Evolutionary conservation across 2,329 filamentous ascomycete species (phyloP), one percentile per base, ranked within the genome.

Genomic region (Xylaria sp.): DNA sequence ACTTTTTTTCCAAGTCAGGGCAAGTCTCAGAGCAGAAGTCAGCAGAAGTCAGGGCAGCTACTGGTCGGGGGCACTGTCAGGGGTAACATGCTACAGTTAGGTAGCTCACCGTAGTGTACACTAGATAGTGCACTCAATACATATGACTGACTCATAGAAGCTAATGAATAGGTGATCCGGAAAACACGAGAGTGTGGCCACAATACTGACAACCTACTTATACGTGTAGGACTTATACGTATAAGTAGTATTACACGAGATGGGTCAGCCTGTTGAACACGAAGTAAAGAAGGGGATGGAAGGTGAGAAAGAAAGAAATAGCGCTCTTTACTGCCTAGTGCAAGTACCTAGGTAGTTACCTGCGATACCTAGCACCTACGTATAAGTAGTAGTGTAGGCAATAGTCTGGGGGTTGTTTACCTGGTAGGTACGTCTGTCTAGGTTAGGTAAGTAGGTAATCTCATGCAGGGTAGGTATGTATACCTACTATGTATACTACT

Each of bases 131-230:
- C n/a, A n/a, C n/a, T n/a, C n/a, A n/a, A n/a, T 35, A 35, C 32
- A 35, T 35, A 35, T 35, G 10, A 35, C 62, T 64, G 53, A 40
- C 44, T 42, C 21, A 23, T 18, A 5, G 10, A 23, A n/a, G 16
- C n/a, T 25, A 6, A 13, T 16, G 21, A 25, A 35, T 32, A 25
- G 3, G 23, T 55, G 18, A 37, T 13, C 23, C 18, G 53, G 27
- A 37, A 51, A 59, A 64, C 42, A 57, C 62, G 62, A 64, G 54
- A 21, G 53, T 18, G 32, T 25, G 32, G 29, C 53, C 32, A 40
- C 9, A 55, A 13, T 18, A 51, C 48, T 18, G 25, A 16, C 23
- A 25, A 8, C 10, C n/a, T 51, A 51, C 32, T 6, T 27, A 27
- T 13, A 51, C 35, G 37, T 13, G 37, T 13, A 40, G 37, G 37